Conservation (phyloP, 2,329 filamentous ascomycete species). For the Exophiala sideris region DNA sequence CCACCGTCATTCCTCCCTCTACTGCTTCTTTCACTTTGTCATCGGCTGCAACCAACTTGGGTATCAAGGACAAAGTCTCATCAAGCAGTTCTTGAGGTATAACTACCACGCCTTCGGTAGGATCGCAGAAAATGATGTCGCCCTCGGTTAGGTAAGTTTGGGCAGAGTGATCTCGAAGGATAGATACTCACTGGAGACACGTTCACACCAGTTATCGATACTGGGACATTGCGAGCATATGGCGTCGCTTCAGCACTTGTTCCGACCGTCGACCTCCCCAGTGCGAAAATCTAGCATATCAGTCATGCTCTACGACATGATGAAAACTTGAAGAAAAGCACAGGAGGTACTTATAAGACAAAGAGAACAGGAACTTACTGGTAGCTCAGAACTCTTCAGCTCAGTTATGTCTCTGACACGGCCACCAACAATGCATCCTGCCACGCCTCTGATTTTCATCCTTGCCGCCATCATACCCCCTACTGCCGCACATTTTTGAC, state of each 20-base stretch:
- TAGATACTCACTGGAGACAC: slow-evolving; percentile 38
- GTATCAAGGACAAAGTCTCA: slow-evolving; percentile 60
- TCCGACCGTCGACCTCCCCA: slow-evolving; percentile 43
- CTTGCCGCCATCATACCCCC: slow-evolving; percentile 74
- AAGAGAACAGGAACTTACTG: slow-evolving; percentile 45
- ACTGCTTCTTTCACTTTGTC: slow-evolving; percentile 64
- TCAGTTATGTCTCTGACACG: slow-evolving; percentile 65
- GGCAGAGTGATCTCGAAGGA: not conserved
- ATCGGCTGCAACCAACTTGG: slow-evolving; percentile 52
- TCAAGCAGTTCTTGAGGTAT: slow-evolving; percentile 62
- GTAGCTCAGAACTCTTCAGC: slow-evolving; percentile 53
- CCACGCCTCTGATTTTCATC: slow-evolving; percentile 61
- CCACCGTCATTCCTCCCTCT: slow-evolving; percentile 57
- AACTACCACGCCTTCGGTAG: slow-evolving; percentile 65
- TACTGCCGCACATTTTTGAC: slow-evolving; percentile 66
- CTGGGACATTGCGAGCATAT: slow-evolving; percentile 39
- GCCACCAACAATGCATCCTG: slow-evolving; percentile 65
- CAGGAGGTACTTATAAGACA: slow-evolving; percentile 1
- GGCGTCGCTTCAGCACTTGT: slow-evolving; percentile 44
- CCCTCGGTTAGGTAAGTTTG: slow-evolving; percentile 40
- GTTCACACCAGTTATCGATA: slow-evolving; percentile 40
- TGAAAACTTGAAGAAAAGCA: not conserved
- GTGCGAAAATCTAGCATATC: slow-evolving; percentile 42
- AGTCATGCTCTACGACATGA: not conserved
- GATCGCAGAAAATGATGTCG: slow-evolving; percentile 68